phyloP scores from a whole-genome alignment of 208 protist genomes.

The Sergeia podlipaevii region DNA sequence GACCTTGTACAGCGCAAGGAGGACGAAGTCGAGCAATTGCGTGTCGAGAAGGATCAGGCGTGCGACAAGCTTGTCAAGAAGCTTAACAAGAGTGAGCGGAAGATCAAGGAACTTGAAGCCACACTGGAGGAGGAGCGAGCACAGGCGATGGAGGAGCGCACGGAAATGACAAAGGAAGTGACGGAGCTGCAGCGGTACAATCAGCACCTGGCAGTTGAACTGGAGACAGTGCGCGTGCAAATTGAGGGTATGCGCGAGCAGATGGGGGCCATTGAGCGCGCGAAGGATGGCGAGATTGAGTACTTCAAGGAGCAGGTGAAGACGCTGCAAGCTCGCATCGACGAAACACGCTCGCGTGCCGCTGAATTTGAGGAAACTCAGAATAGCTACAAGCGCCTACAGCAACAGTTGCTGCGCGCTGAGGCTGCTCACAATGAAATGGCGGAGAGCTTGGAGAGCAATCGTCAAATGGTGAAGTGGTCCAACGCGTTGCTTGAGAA shows the following conservation, averaged over 20 bases:
- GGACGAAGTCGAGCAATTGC: slow-evolving; percentile 74
- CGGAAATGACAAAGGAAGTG: slow-evolving; percentile 58
- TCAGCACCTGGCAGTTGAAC: slow-evolving; percentile 80
- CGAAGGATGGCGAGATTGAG: slow-evolving; percentile 78
- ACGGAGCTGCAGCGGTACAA: slow-evolving; percentile 70
- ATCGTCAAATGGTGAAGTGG: slow-evolving; percentile 87
- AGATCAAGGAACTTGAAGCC: slow-evolving; percentile 74
- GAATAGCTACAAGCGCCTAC: slow-evolving; percentile 75
- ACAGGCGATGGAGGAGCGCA: slow-evolving; percentile 72
- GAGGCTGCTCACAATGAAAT: slow-evolving; percentile 72
- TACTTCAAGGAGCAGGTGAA: slow-evolving; percentile 59
- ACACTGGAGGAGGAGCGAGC: slow-evolving; percentile 73
- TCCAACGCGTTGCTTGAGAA: slow-evolving; percentile 76
- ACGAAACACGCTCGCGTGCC: slow-evolving; percentile 57
- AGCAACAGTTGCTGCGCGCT: slow-evolving; percentile 73
- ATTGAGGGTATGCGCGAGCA: slow-evolving; percentile 47
- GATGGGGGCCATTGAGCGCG: slow-evolving; percentile 47
- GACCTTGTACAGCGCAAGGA: slow-evolving; percentile 84
- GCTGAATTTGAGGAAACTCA: slow-evolving; percentile 74
- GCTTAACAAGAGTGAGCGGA: slow-evolving; percentile 84
- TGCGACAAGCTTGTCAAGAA: slow-evolving; percentile 90
- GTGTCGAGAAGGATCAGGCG: slow-evolving; percentile 65
- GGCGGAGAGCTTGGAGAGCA: slow-evolving; percentile 72
- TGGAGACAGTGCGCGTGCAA: slow-evolving; percentile 70
- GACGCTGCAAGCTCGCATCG: slow-evolving; percentile 48